phyloP scores from a whole-genome alignment of 2,329 filamentous ascomycete species.

The Fusarium pilosicola region DNA sequence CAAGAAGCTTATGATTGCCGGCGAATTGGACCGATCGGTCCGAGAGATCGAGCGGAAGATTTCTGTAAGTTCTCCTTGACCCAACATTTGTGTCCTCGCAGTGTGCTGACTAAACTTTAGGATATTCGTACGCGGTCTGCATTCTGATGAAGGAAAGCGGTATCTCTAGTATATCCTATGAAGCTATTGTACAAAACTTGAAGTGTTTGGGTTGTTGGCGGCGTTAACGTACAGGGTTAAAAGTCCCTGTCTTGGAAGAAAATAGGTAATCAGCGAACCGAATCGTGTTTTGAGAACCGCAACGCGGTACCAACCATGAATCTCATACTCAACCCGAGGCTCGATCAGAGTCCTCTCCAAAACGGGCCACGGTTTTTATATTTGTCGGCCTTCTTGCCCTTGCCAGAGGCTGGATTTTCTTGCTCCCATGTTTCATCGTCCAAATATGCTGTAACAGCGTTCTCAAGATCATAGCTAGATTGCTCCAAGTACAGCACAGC shows the following conservation, averaged over 20 bases:
- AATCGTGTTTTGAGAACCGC: conserved; percentile 35
- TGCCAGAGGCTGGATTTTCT: conserved; percentile 62
- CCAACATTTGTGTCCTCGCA: neutral
- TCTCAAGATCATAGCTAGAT: conserved; percentile 71
- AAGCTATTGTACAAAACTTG: conserved; percentile 44
- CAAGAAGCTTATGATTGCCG: conserved; percentile 95
- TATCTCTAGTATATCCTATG: conserved; percentile 40
- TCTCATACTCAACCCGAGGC: conserved; percentile 40
- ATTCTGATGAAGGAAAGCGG: conserved; percentile 55
- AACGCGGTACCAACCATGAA: conserved; percentile 45
- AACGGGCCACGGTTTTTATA: conserved; percentile 47
- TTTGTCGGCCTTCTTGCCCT: conserved; percentile 43
- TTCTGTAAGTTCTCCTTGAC: conserved; percentile 60
- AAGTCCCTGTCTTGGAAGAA: conserved; percentile 40
- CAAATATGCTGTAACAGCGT: conserved; percentile 70
- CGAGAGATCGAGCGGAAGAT: conserved; percentile 97
- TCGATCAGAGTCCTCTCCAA: conserved; percentile 46
- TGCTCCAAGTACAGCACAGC: conserved; percentile 81
- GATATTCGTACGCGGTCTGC: conserved; percentile 69
- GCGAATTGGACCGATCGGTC: conserved; percentile 88
- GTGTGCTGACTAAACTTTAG: conserved; percentile 49
- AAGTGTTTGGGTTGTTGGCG: conserved; percentile 39
- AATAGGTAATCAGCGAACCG: conserved; percentile 41
- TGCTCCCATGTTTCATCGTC: conserved; percentile 82
- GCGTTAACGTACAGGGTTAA: conserved; percentile 47